These are phyloP conservation scores for Volvox reticuliferus DNA, from an alignment of 139 green algal genomes.

Conservation along the genomic window DNA sequence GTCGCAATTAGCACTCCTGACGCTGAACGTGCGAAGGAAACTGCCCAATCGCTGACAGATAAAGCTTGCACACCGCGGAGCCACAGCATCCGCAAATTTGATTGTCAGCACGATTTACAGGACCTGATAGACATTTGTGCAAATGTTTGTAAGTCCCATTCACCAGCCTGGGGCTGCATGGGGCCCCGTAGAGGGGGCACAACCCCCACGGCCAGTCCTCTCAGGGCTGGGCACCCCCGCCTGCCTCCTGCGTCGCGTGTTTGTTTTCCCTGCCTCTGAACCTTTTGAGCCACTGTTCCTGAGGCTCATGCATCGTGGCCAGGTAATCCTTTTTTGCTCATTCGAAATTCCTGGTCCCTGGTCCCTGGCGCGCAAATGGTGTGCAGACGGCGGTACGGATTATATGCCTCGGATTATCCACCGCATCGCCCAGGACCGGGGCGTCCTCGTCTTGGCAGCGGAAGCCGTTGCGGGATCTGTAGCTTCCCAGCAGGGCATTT, in stretches of 20 bases:
- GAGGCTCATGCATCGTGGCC: no score
- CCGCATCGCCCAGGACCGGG: not conserved
- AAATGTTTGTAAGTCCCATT: slow-evolving; percentile 1
- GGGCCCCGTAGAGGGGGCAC: no score
- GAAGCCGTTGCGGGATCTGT: not conserved
- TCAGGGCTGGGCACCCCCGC: no score
- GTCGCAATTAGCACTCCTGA: not conserved
- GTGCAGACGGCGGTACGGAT: slow-evolving; percentile 26
- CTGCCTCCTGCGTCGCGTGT: no score
- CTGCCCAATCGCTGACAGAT: not conserved
- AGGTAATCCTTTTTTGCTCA: no score
- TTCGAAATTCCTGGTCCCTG: not conserved
- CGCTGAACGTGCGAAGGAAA: not conserved
- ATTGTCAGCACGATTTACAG: not conserved
- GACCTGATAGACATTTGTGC: slow-evolving; percentile 23
- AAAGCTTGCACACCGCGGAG: not conserved
- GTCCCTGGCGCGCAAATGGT: not conserved
- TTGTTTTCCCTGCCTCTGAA: no score
- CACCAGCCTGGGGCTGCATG: no score
- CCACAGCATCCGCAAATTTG: not conserved
- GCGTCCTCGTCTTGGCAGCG: not conserved
- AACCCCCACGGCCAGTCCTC: no score
- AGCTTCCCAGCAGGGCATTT: no score
- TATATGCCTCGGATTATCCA: slow-evolving; percentile 29
- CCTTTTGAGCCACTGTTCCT: no score